A percentile compares a stretch with the other conserved stretches of the same genome.
phyloP scores from a whole-genome alignment of 495 filamentous ascomycete genomes.

The Hyaloscypha finlandica region DNA sequence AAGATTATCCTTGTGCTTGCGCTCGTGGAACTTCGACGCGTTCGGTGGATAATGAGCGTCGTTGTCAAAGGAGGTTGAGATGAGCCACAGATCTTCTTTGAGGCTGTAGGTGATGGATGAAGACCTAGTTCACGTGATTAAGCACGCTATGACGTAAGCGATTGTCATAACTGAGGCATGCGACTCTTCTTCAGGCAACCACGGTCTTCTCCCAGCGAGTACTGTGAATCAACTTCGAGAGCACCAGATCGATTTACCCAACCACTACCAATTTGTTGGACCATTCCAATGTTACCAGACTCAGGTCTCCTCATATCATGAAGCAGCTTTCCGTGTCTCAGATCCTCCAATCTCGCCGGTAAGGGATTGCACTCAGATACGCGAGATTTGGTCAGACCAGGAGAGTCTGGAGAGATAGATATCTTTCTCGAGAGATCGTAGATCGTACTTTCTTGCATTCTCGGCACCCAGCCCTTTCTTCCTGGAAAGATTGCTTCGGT shows the following conservation, averaged over 20 bases:
- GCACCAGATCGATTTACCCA: background rate
- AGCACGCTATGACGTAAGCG: background rate
- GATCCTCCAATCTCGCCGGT: background rate
- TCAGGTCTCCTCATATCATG: background rate
- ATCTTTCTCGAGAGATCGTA: background rate
- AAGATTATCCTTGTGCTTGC: conserved; percentile 7
- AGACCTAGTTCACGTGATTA: background rate
- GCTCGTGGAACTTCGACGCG: conserved; percentile 4
- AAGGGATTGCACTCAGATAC: background rate
- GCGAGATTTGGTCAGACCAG: background rate
- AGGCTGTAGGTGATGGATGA: background rate
- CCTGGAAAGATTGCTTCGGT: background rate
- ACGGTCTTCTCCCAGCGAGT: background rate
- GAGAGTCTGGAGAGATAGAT: background rate
- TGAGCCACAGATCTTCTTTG: background rate
- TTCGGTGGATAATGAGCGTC: conserved; percentile 12
- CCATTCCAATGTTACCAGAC: background rate
- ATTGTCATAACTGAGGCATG: background rate
- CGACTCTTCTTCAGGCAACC: background rate
- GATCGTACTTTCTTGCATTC: background rate
- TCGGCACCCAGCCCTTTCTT: background rate
- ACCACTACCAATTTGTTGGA: background rate
- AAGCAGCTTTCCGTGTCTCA: background rate
- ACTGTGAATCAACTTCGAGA: background rate
- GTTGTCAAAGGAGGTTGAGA: conserved; percentile 10